A percentile compares a stretch with the other conserved stretches of the same genome.
Conservation (phyloP, 257 asterid genomes). For the Nicotiana benthamiana region DNA sequence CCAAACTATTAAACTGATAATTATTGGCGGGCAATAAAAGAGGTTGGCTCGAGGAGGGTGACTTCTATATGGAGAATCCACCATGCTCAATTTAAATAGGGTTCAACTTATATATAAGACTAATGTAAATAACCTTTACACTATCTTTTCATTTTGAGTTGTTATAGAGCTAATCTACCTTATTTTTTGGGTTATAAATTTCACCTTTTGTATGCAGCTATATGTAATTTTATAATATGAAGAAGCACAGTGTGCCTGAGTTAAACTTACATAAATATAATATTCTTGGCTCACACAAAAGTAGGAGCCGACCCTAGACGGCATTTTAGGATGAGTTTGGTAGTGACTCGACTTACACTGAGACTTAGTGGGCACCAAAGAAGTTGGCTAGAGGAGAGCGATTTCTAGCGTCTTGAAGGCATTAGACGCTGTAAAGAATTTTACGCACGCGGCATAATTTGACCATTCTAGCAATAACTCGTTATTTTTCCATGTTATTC, state of each 20-base stretch:
- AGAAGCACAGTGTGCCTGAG: background rate
- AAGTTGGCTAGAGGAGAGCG: background rate
- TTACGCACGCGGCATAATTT: background rate
- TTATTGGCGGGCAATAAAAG: background rate
- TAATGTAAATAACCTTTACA: background rate
- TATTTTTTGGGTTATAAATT: background rate
- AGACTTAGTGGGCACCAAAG: background rate
- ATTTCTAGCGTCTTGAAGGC: background rate
- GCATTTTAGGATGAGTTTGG: background rate
- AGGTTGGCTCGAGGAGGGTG: background rate
- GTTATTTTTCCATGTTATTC: background rate
- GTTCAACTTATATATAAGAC: background rate
- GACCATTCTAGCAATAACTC: background rate
- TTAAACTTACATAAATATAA: background rate
- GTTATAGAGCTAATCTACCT: background rate
- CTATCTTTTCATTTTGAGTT: background rate
- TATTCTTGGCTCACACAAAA: background rate
- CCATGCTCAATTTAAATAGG: background rate
- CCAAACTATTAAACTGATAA: no score
- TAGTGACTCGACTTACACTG: background rate
- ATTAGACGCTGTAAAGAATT: background rate
- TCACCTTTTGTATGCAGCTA: background rate
- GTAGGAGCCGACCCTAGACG: background rate
- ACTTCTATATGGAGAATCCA: background rate
- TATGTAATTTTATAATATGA: no score